Evolutionary conservation across 139 green algal species (phyloP).

Genomic region (Coelastrella sp.): DNA sequence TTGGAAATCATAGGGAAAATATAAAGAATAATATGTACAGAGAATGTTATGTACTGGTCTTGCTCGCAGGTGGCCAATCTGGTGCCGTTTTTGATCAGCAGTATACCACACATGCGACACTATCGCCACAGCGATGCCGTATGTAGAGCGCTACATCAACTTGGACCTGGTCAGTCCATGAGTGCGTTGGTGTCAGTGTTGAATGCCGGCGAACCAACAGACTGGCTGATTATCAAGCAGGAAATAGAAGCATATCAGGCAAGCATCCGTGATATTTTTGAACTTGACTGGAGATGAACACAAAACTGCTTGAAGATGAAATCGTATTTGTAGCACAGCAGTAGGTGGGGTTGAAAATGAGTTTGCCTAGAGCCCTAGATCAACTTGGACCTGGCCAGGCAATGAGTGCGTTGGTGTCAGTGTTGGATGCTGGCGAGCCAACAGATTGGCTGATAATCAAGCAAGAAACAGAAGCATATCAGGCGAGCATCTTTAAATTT

Average conservation of each 20-base stretch:
- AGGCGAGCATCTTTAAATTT: neutral
- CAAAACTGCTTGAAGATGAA: neutral
- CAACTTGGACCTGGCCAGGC: neutral
- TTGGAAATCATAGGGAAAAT: no score
- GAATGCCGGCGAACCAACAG: neutral
- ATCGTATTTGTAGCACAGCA: neutral
- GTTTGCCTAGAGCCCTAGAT: neutral
- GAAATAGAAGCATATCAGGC: constrained; percentile 13
- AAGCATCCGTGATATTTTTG: neutral
- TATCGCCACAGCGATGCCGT: constrained; percentile 3
- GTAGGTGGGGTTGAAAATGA: no score
- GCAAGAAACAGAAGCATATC: neutral
- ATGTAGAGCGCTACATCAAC: neutral
- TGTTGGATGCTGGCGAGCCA: neutral
- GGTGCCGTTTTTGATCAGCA: constrained; percentile 21
- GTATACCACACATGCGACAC: neutral
- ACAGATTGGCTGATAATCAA: neutral
- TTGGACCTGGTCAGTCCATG: neutral
- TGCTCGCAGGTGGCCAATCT: constrained; percentile 7
- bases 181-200: neutral
- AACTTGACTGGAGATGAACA: neutral
- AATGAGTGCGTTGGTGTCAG: neutral
- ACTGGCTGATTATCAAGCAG: neutral
- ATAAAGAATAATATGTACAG: no score
- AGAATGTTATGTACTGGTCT: neutral